Percentiles rank a stretch among this genome's conserved stretches.
These are phyloP conservation scores for Coleophoma eucalyptorum DNA, from an alignment of 2,329 filamentous ascomycete genomes.

Conservation along the genomic window DNA sequence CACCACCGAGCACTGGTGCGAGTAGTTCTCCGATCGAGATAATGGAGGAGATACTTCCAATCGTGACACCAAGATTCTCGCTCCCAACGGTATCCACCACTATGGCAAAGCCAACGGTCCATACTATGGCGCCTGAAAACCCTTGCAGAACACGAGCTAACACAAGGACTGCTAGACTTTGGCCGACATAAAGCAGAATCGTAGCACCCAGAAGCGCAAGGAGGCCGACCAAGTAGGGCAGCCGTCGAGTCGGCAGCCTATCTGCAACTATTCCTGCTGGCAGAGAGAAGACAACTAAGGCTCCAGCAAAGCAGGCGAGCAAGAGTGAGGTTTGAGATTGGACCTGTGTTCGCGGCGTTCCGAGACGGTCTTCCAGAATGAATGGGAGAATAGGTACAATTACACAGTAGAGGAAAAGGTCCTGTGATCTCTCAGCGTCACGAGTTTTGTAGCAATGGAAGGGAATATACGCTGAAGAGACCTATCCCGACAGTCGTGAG, in stretches of 20 bases:
- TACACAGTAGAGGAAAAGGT: slow-evolving; percentile 56
- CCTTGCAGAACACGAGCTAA: slow-evolving; percentile 66
- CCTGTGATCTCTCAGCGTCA: slow-evolving; percentile 17
- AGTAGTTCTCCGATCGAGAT: slow-evolving; percentile 53
- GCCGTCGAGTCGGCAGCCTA: slow-evolving; percentile 44
- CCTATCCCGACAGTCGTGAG: slow-evolving; percentile 50
- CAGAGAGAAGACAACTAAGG: slow-evolving; percentile 46
- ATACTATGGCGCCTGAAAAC: slow-evolving; percentile 65
- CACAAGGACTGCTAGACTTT: slow-evolving; percentile 55
- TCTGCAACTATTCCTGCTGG: slow-evolving; percentile 53
- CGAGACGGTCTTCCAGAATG: slow-evolving; percentile 47
- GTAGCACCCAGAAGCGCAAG: slow-evolving; percentile 60
- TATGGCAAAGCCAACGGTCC: slow-evolving; percentile 69
- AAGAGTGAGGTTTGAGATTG: slow-evolving; percentile 50
- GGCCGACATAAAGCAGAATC: slow-evolving; percentile 61
- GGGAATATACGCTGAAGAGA: slow-evolving; percentile 39
- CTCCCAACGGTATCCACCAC: slow-evolving; percentile 67
- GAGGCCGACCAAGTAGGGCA: slow-evolving; percentile 52
- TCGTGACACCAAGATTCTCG: slow-evolving; percentile 54
- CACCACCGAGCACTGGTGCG: slow-evolving; percentile 54
- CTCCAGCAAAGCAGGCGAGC: slow-evolving; percentile 49
- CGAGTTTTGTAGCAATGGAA: slow-evolving; percentile 12
- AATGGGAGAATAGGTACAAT: slow-evolving; percentile 56
- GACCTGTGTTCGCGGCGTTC: slow-evolving; percentile 40
- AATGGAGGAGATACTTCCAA: slow-evolving; percentile 58